A percentile compares a stretch with the other conserved stretches of the same genome.
Conservation (phyloP, 2,329 filamentous ascomycete species). For the Aspergillus sp. region DNA sequence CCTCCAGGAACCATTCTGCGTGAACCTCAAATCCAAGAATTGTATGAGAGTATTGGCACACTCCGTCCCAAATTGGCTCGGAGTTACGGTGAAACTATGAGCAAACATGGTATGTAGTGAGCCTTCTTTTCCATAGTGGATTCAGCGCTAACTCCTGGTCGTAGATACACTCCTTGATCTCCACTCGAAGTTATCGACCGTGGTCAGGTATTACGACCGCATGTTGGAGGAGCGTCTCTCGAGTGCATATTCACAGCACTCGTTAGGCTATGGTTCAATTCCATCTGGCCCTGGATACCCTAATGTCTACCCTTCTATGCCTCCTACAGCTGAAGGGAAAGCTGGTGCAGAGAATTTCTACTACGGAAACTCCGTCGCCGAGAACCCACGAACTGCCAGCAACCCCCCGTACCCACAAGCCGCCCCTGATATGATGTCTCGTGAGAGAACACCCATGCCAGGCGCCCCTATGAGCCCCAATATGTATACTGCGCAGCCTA, state of each 20-base stretch:
- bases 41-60: slow-evolving; percentile 96
- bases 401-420: slow-evolving; percentile 48
- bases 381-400: slow-evolving; percentile 49
- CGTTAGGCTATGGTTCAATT: slow-evolving; percentile 56
- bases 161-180: slow-evolving; percentile 87
- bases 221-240: slow-evolving; percentile 96
- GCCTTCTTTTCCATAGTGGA: not conserved
- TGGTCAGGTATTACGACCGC: slow-evolving; percentile 94
- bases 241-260: slow-evolving; percentile 85
- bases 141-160: slow-evolving; percentile 15
- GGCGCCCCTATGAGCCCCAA: slow-evolving; percentile 18
- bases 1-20: slow-evolving; percentile 93
- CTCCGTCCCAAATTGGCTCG: slow-evolving; percentile 88
- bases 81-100: slow-evolving; percentile 98
- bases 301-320: slow-evolving; percentile 69
- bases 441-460: slow-evolving; percentile 9
- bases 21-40: slow-evolving; percentile 94
- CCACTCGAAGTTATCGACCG: slow-evolving; percentile 91
- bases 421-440: slow-evolving; percentile 22
- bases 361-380: slow-evolving; percentile 59
- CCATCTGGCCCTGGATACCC: slow-evolving; percentile 51
- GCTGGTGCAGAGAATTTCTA: slow-evolving; percentile 78
- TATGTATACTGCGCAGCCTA: slow-evolving; percentile 16
- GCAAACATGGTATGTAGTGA: slow-evolving; percentile 77
- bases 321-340: slow-evolving; percentile 48